These are phyloP conservation scores for Chenopodium formosanum DNA, from an alignment of 148 eudicot species.

Conservation along the genomic window DNA sequence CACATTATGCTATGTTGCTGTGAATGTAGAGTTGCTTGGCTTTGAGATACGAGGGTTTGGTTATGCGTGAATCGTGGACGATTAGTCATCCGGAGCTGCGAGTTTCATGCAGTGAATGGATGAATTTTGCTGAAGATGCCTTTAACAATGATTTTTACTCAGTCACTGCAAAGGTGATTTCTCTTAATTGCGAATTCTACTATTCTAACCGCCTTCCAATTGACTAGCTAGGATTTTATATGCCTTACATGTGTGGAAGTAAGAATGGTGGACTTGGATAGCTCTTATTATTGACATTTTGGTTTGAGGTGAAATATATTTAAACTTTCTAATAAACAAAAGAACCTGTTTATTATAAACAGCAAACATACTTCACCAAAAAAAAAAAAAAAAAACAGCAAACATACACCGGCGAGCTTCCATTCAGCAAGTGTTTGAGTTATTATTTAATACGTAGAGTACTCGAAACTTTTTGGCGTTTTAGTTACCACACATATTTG, in stretches of 20 bases:
- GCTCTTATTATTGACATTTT: not conserved
- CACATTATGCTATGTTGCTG: not conserved
- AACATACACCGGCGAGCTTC: not conserved
- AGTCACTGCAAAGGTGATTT: slow-evolving; percentile 54
- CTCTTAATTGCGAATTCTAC: not conserved
- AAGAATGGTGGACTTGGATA: not conserved
- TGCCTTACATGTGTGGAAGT: not conserved
- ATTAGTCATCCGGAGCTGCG: slow-evolving; percentile 36
- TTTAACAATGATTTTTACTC: slow-evolving; percentile 51
- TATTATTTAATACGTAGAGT: no score
- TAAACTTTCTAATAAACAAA: not conserved
- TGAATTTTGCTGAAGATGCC: slow-evolving; percentile 65
- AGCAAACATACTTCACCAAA: not conserved
- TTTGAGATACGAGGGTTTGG: slow-evolving; percentile 78
- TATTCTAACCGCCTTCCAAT: not conserved
- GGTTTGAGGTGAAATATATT: not conserved
- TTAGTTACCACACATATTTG: no score
- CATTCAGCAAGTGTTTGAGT: no score
- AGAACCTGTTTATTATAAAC: not conserved
- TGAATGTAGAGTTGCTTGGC: slow-evolving; percentile 75
- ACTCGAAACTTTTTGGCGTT: no score
- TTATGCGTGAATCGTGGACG: slow-evolving; percentile 50
- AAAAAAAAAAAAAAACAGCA: not conserved
- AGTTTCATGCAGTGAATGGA: slow-evolving; percentile 67
- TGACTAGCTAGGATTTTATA: not conserved